Conservation (phyloP, 352 stramenopile genomes). For the Globisporangium ultimum region DNA sequence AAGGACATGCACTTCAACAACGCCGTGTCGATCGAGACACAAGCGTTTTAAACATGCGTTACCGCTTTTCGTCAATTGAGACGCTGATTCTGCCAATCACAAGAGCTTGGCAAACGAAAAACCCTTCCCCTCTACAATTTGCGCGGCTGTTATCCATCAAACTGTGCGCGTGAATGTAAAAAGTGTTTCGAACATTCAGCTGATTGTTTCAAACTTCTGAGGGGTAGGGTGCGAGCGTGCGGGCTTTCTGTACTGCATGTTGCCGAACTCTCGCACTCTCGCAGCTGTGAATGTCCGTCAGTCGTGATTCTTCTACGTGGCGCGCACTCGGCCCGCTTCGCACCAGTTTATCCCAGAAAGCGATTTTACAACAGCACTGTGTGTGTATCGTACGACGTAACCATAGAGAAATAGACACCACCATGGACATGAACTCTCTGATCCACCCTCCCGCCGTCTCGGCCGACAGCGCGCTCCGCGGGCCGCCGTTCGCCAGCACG, state of each 20-base stretch:
- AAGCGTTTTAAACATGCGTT: constrained; percentile 24
- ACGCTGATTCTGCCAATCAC: constrained; percentile 18
- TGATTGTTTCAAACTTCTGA: background rate
- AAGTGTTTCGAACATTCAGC: background rate
- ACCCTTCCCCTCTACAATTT: background rate
- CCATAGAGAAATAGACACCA: constrained; percentile 9
- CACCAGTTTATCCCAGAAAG: constrained; percentile 1
- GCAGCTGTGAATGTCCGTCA: constrained; percentile 8
- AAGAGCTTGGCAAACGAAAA: background rate
- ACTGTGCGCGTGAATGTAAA: background rate
- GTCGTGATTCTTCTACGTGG: constrained; percentile 25
- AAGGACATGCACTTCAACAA: constrained; percentile 48
- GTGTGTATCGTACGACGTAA: background rate
- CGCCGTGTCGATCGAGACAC: background rate
- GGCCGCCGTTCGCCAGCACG: constrained; percentile 17
- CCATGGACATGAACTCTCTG: constrained; percentile 78
- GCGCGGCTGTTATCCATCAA: background rate
- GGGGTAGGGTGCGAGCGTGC: background rate
- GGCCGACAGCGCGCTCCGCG: constrained; percentile 17
- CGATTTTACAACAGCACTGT: background rate
- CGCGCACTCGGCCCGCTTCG: background rate
- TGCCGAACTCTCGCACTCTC: background rate
- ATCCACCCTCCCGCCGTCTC: constrained; percentile 39
- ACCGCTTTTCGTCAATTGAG: constrained; percentile 11
- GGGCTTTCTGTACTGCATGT: background rate